Base-by-base conservation (phyloP, 371 early-diverging fungal species). In the Lichtheimia ramosa region DNA sequence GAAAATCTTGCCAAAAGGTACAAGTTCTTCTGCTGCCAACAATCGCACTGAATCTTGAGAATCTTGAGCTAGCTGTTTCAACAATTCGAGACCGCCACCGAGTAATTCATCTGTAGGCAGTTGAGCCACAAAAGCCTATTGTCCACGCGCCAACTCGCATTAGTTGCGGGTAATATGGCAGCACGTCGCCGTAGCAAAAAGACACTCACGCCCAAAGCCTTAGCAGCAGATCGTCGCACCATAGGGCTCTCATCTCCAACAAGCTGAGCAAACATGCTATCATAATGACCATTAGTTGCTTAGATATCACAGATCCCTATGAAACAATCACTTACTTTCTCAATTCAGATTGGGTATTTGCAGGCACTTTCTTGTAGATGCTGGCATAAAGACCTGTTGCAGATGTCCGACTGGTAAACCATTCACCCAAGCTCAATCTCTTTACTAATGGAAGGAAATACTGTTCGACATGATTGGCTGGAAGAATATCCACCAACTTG, bases 1-100 rank as follows among this genome's bases (percentile, higher is more conserved):
- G 42, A 97, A 81, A 15, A 83, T 64, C 64, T 92, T 88, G 49
- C 95, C 93, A 65, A 96, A 92, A n/a, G 95, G 88, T 58, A 96
- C 89, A 46, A 97, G 74, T 42, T 87, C 89, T 62, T 96, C 96
- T 3, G 97, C 94, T 0, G 96, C 92, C 70, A 99, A 79, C 60
- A 99, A 80, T 56, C 98, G 91, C 39, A 99, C 99, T 20, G 97
- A 97, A 78, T 99, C 99, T 75, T 95, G 95, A 58, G 94, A 92
- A 71, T 96, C 96, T 64, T 89, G 81, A 24, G 92, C 85, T 23
- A 94, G 75, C 43, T 81, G 79, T 48, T 81, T 84, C 74, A 96
- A 94, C 52, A 92, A 69, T 6, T 92, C 92, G 51, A 96, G 80
- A 50, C 93, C 81, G 41, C 91, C 92, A 7, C 81, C 59, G 27